phyloP scores from a whole-genome alignment of 1,284 basidiomycete species.

The Sanghuangporus sanghuang region DNA sequence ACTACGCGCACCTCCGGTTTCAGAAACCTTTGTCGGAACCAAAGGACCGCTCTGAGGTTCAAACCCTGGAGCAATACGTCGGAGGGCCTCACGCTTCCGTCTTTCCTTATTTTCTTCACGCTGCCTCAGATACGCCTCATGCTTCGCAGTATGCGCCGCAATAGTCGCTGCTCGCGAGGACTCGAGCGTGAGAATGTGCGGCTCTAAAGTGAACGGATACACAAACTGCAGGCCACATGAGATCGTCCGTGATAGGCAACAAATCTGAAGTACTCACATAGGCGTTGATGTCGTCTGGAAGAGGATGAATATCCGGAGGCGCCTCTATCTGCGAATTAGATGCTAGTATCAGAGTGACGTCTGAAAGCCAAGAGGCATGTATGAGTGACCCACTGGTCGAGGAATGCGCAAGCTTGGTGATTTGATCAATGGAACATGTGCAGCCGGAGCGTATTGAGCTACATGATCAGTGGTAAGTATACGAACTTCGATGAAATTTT shows the following conservation, averaged over 20 bases:
- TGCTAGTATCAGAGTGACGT: neutral
- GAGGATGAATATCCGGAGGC: conserved; percentile 86
- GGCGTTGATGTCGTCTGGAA: conserved; percentile 82
- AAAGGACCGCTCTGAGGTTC: conserved; percentile 53
- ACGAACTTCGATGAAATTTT: neutral
- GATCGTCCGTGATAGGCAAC: neutral
- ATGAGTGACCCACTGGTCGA: conserved; percentile 49
- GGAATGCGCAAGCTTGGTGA: conserved; percentile 87
- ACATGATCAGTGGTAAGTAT: neutral
- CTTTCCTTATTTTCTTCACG: conserved; percentile 76
- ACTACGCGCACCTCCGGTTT: neutral
- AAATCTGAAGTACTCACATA: conserved; percentile 55
- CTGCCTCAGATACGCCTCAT: conserved; percentile 63
- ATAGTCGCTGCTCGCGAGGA: conserved; percentile 64
- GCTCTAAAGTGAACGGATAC: conserved; percentile 89
- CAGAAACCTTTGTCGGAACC: conserved; percentile 42
- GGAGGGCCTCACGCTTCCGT: conserved; percentile 68
- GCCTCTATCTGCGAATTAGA: conserved; percentile 56
- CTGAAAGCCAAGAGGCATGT: neutral
- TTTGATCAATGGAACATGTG: conserved; percentile 81
- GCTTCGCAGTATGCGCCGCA: conserved; percentile 56
- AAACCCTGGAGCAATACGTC: conserved; percentile 71
- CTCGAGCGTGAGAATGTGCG: conserved; percentile 72
- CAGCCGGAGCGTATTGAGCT: conserved; percentile 68
- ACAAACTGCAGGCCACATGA: conserved; percentile 60